phyloP scores from a whole-genome alignment of 2,329 filamentous ascomycete species.

The Pyrenochaeta sp. region DNA sequence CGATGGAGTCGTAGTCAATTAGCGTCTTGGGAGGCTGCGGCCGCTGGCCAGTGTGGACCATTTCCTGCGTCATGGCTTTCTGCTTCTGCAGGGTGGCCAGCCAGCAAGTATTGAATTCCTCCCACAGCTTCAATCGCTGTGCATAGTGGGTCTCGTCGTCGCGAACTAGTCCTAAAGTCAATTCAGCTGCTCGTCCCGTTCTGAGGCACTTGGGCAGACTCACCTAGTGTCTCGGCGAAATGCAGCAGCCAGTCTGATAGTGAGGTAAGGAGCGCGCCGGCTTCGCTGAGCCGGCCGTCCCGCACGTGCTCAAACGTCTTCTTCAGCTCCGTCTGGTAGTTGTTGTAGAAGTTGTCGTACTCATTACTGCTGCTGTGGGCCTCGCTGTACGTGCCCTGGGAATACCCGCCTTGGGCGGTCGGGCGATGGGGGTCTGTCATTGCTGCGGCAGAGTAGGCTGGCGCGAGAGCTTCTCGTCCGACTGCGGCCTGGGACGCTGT shows the following conservation, averaged over 20 bases:
- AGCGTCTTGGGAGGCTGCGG: conserved; percentile 67
- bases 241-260: conserved; percentile 72
- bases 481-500: conserved; percentile 68
- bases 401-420: conserved; percentile 48
- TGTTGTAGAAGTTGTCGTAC: conserved; percentile 72
- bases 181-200: conserved; percentile 49
- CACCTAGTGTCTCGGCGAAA: conserved; percentile 72
- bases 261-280: conserved; percentile 64
- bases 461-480: conserved; percentile 57
- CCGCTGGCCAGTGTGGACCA: conserved; percentile 66
- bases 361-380: conserved; percentile 54
- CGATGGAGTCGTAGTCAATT: conserved; percentile 72
- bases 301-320: conserved; percentile 76
- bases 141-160: conserved; percentile 79
- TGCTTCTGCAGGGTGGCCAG: conserved; percentile 83
- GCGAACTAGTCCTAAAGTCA: conserved; percentile 75
- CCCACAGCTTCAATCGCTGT: conserved; percentile 86
- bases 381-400: conserved; percentile 42
- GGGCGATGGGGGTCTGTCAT: conserved; percentile 61
- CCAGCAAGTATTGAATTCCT: conserved; percentile 94
- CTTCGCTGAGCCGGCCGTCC: conserved; percentile 66
- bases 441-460: conserved; percentile 58
- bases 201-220: conserved; percentile 43
- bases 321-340: conserved; percentile 64
- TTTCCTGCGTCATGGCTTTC: conserved; percentile 71